phyloP scores from a whole-genome alignment of 306 rosid species.

The Malus domestica region ASM211411v1 NC_041803.1:7532501-7533000 shows the following conservation, averaged over 20 bases:
- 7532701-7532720: no score
- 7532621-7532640: no score
- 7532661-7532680: no score
- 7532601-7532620: neutral
- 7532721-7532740: no score
- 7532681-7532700: no score
- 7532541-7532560: neutral
- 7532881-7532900: neutral
- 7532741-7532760: no score
- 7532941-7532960: neutral
- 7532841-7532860: neutral
- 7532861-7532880: neutral
- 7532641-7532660: no score
- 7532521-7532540: neutral
- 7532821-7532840: no score
- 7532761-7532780: no score
- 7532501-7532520: neutral
- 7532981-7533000: no score
- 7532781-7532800: no score
- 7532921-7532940: neutral
- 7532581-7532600: neutral
- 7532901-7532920: neutral
- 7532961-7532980: neutral
- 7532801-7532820: no score
- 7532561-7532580: neutral